These are phyloP conservation scores for Entomortierella parvispora DNA, from an alignment of 192 early-diverging fungal species.

Conservation along the genomic window DNA sequence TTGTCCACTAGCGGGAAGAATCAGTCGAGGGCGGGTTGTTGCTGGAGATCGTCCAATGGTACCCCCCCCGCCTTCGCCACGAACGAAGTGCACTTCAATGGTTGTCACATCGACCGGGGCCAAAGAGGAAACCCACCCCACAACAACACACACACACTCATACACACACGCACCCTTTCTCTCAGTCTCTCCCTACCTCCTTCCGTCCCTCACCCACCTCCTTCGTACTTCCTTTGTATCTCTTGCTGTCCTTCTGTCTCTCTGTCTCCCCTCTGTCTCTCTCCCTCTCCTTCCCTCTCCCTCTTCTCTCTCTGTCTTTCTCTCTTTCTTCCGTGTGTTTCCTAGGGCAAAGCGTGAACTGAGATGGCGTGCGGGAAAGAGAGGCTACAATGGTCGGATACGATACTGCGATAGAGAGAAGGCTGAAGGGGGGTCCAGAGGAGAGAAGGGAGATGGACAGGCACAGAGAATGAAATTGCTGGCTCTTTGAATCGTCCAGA, in stretches of 20 bases:
- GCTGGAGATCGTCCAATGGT: not conserved
- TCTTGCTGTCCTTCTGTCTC: not conserved
- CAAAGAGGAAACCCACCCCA: not conserved
- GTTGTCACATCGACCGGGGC: not conserved
- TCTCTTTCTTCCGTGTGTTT: no score
- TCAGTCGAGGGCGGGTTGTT: not conserved
- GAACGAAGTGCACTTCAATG: not conserved
- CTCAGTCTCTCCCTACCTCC: not conserved
- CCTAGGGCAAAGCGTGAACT: not conserved
- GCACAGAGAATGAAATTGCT: no score
- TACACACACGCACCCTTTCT: no score
- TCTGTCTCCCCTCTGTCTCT: no score
- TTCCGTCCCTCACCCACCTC: not conserved
- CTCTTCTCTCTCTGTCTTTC: no score
- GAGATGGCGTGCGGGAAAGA: constrained; percentile 13
- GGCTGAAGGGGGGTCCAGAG: not conserved
- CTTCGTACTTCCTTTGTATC: not conserved
- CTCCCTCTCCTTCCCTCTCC: not conserved
- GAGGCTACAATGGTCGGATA: not conserved
- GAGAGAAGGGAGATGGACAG: no score
- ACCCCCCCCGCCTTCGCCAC: not conserved
- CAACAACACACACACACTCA: not conserved
- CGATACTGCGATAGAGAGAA: not conserved
- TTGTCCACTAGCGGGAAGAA: not conserved
- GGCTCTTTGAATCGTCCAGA: no score